phyloP scores from a whole-genome alignment of 2,329 filamentous ascomycete genomes.

The Trichoderma brevicompactum region DNA sequence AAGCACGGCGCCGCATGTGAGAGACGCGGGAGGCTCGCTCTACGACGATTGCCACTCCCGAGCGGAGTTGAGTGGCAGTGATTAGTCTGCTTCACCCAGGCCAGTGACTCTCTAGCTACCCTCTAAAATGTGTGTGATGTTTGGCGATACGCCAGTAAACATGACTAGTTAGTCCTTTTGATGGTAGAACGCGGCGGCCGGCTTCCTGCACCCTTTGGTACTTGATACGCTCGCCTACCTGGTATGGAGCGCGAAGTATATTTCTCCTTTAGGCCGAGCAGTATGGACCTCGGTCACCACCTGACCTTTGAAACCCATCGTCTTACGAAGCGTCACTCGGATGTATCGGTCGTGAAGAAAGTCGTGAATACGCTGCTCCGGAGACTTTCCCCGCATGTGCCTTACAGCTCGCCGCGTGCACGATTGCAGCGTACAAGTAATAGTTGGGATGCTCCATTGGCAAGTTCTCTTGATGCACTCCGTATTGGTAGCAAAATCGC shows the following conservation, averaged over 20 bases:
- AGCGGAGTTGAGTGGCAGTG: conserved; percentile 11
- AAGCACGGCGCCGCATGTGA: background rate
- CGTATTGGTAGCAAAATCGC: background rate
- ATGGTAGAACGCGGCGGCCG: background rate
- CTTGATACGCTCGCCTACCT: background rate
- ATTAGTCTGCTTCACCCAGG: background rate
- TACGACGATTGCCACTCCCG: background rate
- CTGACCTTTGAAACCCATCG: background rate
- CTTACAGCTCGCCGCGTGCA: background rate
- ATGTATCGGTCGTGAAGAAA: conserved; percentile 2
- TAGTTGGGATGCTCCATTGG: too few species aligned
- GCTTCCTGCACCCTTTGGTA: background rate
- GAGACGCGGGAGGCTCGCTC: background rate
- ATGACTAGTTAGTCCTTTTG: conserved; percentile 1
- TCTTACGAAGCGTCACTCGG: background rate
- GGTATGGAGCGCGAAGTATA: background rate
- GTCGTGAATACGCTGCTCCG: background rate
- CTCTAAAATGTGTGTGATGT: background rate
- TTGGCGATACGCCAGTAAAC: background rate
- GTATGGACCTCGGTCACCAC: conserved; percentile 7
- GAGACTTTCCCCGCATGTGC: background rate
- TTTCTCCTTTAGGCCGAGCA: conserved; percentile 14
- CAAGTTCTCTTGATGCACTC: too few species aligned
- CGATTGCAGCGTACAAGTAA: background rate
- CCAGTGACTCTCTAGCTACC: background rate